Base-by-base conservation (phyloP, 106 monocot genomes). In the Vanilla planifolia region DNA sequence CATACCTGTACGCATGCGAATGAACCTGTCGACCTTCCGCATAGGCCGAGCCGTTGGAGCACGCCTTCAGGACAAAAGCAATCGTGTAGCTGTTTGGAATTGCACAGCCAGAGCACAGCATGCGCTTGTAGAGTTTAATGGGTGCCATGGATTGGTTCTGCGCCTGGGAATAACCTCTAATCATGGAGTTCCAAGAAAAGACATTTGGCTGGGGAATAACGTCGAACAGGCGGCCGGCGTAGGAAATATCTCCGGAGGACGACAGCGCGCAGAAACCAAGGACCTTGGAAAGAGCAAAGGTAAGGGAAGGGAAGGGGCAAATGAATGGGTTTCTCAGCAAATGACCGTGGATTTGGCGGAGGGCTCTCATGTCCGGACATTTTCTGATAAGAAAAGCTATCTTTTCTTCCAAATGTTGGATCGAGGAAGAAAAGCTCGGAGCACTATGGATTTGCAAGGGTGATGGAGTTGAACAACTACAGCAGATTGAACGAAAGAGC, bases 171-270 rank as follows among this genome's bases (percentile, higher is more conserved):
- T 33, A 73, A 3, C 84, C 87, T 27, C 84, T 56, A 41, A 93
- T 88, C 53, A 93, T 60, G 36, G 81, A 76, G 61, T 88, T 93
- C 78, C 79, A 93, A 25, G 74, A 68, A 74, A 93, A 93, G 51
- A 70, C 62, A 45, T 81, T 88, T 37, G 84, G 88, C 14, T 69
- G 37, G 60, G 84, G 84, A 32, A 93, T 85, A 76, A 66, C 67
- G 20, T 28, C 74, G 66, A 93, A 93, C 78, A 93, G 5, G 37
- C 64, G 63, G 48, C 80, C 78, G 57, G 92, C 92, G 41, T 93
- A 88, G 21, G 19, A 45, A 16, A 84, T 26, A 47, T 87, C 76
- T 34, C 80, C 80, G 8, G 48, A 62, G 15, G 74, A 39, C 0
- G 88, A 63, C 13, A 71, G 52, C 33, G 81, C 80, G 16, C 64